phyloP scores from a whole-genome alignment of 2,329 filamentous ascomycete genomes.

The Stagonosporopsis rhizophila region DNA sequence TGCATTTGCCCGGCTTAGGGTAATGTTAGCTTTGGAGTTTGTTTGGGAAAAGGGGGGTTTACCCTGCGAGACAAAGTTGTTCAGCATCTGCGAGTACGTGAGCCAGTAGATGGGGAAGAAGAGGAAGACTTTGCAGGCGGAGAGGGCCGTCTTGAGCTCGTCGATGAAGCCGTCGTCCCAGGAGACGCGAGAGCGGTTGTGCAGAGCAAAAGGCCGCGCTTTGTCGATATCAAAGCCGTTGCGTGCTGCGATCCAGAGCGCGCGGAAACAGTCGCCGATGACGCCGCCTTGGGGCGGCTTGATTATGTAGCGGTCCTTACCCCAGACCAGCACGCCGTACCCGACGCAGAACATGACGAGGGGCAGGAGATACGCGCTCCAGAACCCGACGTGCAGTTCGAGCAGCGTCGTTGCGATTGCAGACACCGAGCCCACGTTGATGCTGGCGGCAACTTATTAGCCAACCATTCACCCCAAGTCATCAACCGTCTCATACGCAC shows the following conservation, averaged over 20 bases:
- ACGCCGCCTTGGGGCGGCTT: slow-evolving; percentile 49
- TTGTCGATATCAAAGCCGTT: slow-evolving; percentile 63
- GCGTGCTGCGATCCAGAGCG: slow-evolving; percentile 63
- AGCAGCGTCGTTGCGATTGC: slow-evolving; percentile 73
- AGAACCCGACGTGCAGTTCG: slow-evolving; percentile 73
- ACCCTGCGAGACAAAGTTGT: slow-evolving; percentile 58
- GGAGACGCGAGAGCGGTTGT: slow-evolving; percentile 47
- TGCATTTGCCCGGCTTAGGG: slow-evolving; percentile 54
- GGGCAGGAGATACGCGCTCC: slow-evolving; percentile 71
- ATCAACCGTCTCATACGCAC: slow-evolving; percentile 28
- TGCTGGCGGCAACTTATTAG: slow-evolving; percentile 40
- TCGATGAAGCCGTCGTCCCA: slow-evolving; percentile 77
- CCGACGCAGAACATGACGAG: slow-evolving; percentile 71
- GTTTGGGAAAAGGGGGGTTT: neutral
- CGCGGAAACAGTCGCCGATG: slow-evolving; percentile 60
- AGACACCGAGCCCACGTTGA: slow-evolving; percentile 75
- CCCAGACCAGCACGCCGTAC: slow-evolving; percentile 58
- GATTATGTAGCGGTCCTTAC: slow-evolving; percentile 46
- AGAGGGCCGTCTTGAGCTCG: slow-evolving; percentile 70
- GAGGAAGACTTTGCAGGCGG: slow-evolving; percentile 73
- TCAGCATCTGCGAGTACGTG: slow-evolving; percentile 55
- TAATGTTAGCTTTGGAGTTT: neutral
- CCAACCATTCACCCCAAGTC: neutral
- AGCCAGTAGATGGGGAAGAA: slow-evolving; percentile 59
- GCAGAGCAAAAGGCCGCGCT: slow-evolving; percentile 66